Base-by-base conservation (phyloP, 805 yeast species). In the Yueomyces sinensis region DNA sequence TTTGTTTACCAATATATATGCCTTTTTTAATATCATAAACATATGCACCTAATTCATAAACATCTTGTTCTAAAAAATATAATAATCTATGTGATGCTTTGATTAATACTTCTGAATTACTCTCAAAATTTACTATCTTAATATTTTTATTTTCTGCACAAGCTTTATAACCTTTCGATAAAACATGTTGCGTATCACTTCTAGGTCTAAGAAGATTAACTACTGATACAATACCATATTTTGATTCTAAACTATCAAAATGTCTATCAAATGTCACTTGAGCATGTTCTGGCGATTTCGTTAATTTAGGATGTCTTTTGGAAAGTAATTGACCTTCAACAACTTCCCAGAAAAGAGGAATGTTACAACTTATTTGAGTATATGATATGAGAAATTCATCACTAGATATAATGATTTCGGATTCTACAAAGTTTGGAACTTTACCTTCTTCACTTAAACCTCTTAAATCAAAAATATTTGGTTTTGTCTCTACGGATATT, bases 321-420 rank as follows among this genome's bases (percentile, higher is more conserved):
- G 86, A 74, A 36, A 91, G 59, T 9, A 91, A 75, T 36, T 59
- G 63, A 23, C 59, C 56, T 30, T 59, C 64, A 41, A 82, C 94
- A 46, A 86, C 89, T 50, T 89, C 98, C 93, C 94, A 91, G 49
- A 83, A 89, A 5, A 91, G 61, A 0, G 99, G 98, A 1, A 87
- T 87, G 20, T 93, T 82, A 3, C 97, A 98, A 44, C 95, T 63
- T 3, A 87, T 68, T 58, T 86, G 95, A 0, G 80, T 70, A 55
- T 79, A 89, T 1, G 95, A 74, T 46, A 76, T 80, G 59, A 65
- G 57, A 58, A 69, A 54, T 4, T 41, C 42, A 31, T 62, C 59
- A 30, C 65, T 62, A 49, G 74, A 69, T 38, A 76, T 66, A 16
- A 91, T 74, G 15, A 84, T 66, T 49, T 91, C 99, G 0, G 95